Evolutionary conservation across 2,329 filamentous ascomycete genomes (phyloP).

Genomic region (Aschersonia sp.): DNA sequence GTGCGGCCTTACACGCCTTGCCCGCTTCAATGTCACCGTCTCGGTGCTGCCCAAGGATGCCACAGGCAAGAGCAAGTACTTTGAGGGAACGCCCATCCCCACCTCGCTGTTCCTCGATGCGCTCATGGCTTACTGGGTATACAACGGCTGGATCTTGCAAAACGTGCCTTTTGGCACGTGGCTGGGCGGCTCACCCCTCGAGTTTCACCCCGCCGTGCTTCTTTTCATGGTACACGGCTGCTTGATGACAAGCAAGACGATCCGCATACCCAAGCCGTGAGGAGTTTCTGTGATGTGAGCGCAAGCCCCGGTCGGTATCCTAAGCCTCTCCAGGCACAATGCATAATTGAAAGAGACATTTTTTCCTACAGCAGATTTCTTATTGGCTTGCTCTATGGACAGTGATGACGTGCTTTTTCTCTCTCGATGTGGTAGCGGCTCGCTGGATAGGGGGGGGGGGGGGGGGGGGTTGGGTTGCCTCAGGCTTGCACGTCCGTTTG

Average conservation of each 20-base stretch:
- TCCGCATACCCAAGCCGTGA: slow-evolving; percentile 83
- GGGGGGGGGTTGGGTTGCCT: too few species aligned
- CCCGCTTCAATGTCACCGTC: slow-evolving; percentile 95
- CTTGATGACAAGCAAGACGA: slow-evolving; percentile 87
- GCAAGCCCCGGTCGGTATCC: too few species aligned
- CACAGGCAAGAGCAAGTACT: slow-evolving; percentile 83
- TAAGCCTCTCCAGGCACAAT: too few species aligned
- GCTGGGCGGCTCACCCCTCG: slow-evolving; percentile 51
- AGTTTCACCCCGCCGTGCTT: slow-evolving; percentile 70
- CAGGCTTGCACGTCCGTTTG: too few species aligned
- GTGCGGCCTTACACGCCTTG: slow-evolving; percentile 81
- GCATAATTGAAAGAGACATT: too few species aligned
- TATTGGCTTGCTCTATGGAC: too few species aligned
- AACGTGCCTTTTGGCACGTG: slow-evolving; percentile 63
- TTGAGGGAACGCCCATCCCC: slow-evolving; percentile 93
- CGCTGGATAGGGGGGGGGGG: too few species aligned
- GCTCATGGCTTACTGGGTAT: slow-evolving; percentile 83
- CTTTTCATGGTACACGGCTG: slow-evolving; percentile 83
- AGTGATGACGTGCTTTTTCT: too few species aligned
- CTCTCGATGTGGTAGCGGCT: too few species aligned
- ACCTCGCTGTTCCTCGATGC: slow-evolving; percentile 70
- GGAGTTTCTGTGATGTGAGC: neutral
- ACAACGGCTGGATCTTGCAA: slow-evolving; percentile 63
- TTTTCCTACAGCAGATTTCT: too few species aligned
- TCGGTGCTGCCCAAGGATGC: slow-evolving; percentile 81